Evolutionary conservation across 305 asterid species (phyloP), one percentile per base, ranked within the genome.

Genomic region (Fraxinus platypoda): DNA sequence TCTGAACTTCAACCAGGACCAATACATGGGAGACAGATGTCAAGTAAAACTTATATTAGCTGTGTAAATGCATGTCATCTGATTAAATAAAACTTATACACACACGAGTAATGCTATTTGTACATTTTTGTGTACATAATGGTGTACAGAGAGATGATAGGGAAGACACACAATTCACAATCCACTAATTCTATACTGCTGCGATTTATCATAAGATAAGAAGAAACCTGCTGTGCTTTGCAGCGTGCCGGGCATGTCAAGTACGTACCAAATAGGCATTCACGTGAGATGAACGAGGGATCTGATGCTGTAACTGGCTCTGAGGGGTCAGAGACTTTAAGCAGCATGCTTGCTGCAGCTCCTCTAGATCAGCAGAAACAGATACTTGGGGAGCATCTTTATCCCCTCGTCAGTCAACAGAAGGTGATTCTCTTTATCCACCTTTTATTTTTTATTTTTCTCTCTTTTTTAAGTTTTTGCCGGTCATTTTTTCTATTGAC

Each of bases 381-480:
- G 68, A 94, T 95, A 59, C 87, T 95, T 17, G 97, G 98, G 76
- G 97, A 91, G 82, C 97, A 89, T 76, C 95, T 95, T 41, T 94
- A 83, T 79, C 98, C 97, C 11, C 97, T 94, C 7, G 95, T 95
- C 87, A 87, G 84, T 76, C 85, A 87, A 19, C 94, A 80, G 78
- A 87, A 93, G 97, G 97, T 92, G 78, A 83, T 76, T n/a, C 64
- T 15, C 19, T 37, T 79, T 64, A 57, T 26, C 41, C 8, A 21
- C 37, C 8, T 34, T 49, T 26, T 19, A 6, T 1, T 38, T 52
- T 46, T 64, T 28, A 28, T 28, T 35, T 41, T 77, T 15, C 77
- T 28, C 33, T 41, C 78, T 59, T 19, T 59, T 6, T 59, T 3
- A 1, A 17, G 62, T 52, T 52, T 46, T 6, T 52, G 25, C 3